Conservation (phyloP, 2,329 filamentous ascomycete species). For the Bimuria novae-zelandiae region DNA sequence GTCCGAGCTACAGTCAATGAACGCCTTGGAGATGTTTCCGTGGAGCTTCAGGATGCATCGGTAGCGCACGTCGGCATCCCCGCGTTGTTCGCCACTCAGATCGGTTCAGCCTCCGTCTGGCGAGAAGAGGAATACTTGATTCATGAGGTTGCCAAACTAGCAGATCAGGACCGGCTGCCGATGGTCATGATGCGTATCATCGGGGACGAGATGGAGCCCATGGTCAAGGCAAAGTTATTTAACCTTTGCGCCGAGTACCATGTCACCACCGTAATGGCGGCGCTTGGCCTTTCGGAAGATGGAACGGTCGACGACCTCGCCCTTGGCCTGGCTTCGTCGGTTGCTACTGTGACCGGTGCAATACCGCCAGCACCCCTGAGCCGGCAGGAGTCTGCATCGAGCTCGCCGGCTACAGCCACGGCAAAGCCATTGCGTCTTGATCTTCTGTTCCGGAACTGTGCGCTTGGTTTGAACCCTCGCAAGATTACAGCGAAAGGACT, state of each 20-base stretch:
- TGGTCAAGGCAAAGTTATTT: slow-evolving; percentile 84
- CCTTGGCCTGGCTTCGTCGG: slow-evolving; percentile 74
- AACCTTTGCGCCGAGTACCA: slow-evolving; percentile 88
- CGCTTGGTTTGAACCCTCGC: slow-evolving; percentile 83
- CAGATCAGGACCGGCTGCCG: slow-evolving; percentile 53
- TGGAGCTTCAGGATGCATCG: slow-evolving; percentile 29
- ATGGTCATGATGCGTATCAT: slow-evolving; percentile 89
- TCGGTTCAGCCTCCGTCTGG: slow-evolving; percentile 65
- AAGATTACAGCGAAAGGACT: slow-evolving; percentile 75
- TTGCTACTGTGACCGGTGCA: slow-evolving; percentile 74
- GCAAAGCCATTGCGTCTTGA: slow-evolving; percentile 64
- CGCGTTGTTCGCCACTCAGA: slow-evolving; percentile 76
- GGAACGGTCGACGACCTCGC: slow-evolving; percentile 70
- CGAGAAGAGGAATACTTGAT: slow-evolving; percentile 77
- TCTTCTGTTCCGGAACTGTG: slow-evolving; percentile 77
- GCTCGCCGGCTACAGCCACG: slow-evolving; percentile 21
- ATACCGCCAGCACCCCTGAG: slow-evolving; percentile 54
- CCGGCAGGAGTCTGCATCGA: slow-evolving; percentile 35
- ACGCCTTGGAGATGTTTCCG: slow-evolving; percentile 65
- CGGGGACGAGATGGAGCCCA: slow-evolving; percentile 90
- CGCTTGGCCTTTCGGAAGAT: slow-evolving; percentile 72
- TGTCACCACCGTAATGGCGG: slow-evolving; percentile 78
- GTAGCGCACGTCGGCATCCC: slow-evolving; percentile 75
- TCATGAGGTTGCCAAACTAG: slow-evolving; percentile 58
- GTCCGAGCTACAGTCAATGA: slow-evolving; percentile 67